These are phyloP conservation scores for Clarireedia paspali DNA, from an alignment of 2,329 filamentous ascomycete genomes.

Conservation along the genomic window DNA sequence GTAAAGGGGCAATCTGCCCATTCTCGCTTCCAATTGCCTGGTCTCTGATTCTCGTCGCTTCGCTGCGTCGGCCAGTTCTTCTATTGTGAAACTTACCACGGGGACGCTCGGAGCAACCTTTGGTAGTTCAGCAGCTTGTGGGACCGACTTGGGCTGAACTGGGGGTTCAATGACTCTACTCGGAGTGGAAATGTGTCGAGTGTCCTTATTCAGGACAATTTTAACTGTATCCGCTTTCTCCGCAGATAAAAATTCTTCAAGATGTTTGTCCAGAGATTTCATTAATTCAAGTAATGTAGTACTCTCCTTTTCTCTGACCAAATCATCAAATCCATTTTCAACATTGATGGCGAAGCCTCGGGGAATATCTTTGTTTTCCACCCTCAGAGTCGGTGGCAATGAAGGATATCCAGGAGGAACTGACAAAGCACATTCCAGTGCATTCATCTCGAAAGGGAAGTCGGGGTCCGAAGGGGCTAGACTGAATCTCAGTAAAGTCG, in stretches of 20 bases:
- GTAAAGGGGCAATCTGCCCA: slow-evolving; percentile 60
- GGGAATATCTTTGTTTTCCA: slow-evolving; percentile 63
- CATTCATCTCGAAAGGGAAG: slow-evolving; percentile 69
- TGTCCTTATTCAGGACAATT: slow-evolving; percentile 35
- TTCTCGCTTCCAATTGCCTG: slow-evolving; percentile 66
- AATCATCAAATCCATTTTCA: slow-evolving; percentile 62
- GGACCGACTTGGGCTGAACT: slow-evolving; percentile 3
- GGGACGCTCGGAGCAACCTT: slow-evolving; percentile 11
- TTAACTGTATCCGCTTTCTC: slow-evolving; percentile 68
- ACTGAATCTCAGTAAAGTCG: slow-evolving; percentile 52
- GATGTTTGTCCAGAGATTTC: slow-evolving; percentile 62
- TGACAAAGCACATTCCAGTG: slow-evolving; percentile 58
- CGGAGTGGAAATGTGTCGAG: slow-evolving; percentile 26
- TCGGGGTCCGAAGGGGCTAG: slow-evolving; percentile 72
- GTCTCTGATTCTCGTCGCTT: slow-evolving; percentile 57
- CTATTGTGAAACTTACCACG: slow-evolving; percentile 39
- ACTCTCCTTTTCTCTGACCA: slow-evolving; percentile 47
- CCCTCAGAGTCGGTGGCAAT: slow-evolving; percentile 48
- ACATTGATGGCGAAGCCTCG: slow-evolving; percentile 69
- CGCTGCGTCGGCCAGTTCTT: slow-evolving; percentile 56
- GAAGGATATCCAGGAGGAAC: slow-evolving; percentile 59
- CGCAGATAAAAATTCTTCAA: slow-evolving; percentile 62
- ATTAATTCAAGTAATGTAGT: slow-evolving; percentile 58
- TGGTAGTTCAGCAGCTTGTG: slow-evolving; percentile 3
- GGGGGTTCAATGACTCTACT: slow-evolving; percentile 10